phyloP scores from a whole-genome alignment of 495 filamentous ascomycete genomes.

The Ramalina intermedia region DNA sequence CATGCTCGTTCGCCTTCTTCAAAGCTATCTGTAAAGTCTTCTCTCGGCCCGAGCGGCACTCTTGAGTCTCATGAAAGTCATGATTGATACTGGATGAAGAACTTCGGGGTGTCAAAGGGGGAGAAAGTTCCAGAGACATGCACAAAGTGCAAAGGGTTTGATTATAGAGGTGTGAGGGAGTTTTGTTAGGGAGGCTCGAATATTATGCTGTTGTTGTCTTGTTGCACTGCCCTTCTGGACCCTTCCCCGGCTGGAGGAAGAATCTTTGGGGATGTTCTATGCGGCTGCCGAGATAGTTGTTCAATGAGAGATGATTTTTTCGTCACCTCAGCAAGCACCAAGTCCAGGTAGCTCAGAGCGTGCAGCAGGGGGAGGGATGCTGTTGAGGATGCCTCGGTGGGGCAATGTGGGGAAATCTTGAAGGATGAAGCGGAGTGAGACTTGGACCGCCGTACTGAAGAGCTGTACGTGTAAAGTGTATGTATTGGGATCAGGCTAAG shows the following conservation, averaged over 20 bases:
- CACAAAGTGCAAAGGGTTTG: conserved; percentile 8
- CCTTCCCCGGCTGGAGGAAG: conserved; percentile 95
- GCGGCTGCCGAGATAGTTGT: conserved; percentile 78
- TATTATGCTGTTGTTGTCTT: conserved; percentile 67
- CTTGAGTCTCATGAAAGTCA: conserved; percentile 23
- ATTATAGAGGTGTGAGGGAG: conserved; percentile 14
- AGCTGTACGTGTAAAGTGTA: conserved; percentile 29
- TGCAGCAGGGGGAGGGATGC: conserved; percentile 59
- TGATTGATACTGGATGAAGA: conserved; percentile 16
- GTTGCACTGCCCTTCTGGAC: conserved; percentile 80
- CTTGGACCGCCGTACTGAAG: conserved; percentile 56
- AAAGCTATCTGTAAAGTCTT: conserved; percentile 45
- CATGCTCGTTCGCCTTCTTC: conserved; percentile 65
- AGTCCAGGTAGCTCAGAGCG: conserved; percentile 30
- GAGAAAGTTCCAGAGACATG: conserved; percentile 64
- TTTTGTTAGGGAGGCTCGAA: conserved; percentile 80
- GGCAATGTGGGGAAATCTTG: conserved; percentile 60
- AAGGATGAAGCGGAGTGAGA: conserved; percentile 50
- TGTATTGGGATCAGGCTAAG: too few relatives aligned
- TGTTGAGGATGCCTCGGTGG: conserved; percentile 47
- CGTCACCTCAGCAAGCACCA: conserved; percentile 37
- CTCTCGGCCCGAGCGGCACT: conserved; percentile 33
- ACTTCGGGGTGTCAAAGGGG: conserved; percentile 38
- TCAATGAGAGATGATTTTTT: conserved; percentile 41
- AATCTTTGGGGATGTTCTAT: conserved; percentile 91